Evolutionary conservation across 768 basidiomycete species (phyloP).

Genomic region (Sutorius australiensis): DNA sequence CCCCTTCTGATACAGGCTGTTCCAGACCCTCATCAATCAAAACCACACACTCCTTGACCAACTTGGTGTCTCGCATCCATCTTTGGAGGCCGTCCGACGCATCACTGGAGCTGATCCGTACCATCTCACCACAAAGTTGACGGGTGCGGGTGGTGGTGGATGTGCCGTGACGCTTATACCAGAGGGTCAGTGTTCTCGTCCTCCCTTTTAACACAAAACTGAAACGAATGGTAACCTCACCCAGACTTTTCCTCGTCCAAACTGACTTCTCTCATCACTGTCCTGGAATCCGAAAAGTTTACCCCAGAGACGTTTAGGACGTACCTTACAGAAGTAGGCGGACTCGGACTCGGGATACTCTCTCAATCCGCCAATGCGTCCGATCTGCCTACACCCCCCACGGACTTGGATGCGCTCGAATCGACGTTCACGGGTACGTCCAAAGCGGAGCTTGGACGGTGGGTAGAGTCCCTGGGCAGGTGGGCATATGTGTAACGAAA

Average conservation of each 20-base stretch:
- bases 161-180: slow-evolving; percentile 95
- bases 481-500: slow-evolving; percentile 38
- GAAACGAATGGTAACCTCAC: background rate
- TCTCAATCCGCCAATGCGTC: slow-evolving; percentile 41
- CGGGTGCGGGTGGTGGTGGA: slow-evolving; percentile 98
- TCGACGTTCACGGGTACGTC: slow-evolving; percentile 27
- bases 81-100: slow-evolving; percentile 76
- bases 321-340: slow-evolving; percentile 91
- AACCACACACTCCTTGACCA: slow-evolving; percentile 84
- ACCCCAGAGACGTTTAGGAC: slow-evolving; percentile 38
- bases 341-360: slow-evolving; percentile 86
- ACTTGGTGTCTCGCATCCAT: slow-evolving; percentile 88
- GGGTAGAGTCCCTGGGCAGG: slow-evolving; percentile 35
- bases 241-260: slow-evolving; percentile 66
- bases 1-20: background rate
- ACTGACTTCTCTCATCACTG: slow-evolving; percentile 55
- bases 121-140: slow-evolving; percentile 85
- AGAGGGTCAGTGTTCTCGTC: slow-evolving; percentile 58
- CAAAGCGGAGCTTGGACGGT: slow-evolving; percentile 29
- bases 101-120: slow-evolving; percentile 63
- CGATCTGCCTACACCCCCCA: slow-evolving; percentile 27
- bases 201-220: background rate
- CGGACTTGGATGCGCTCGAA: slow-evolving; percentile 10
- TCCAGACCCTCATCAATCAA: slow-evolving; percentile 75
- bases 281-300: slow-evolving; percentile 39